A percentile compares a stretch with the other conserved stretches of the same genome.
Evolutionary conservation across 306 rosid species (phyloP).

Genomic region (Cicer arietinum): DNA sequence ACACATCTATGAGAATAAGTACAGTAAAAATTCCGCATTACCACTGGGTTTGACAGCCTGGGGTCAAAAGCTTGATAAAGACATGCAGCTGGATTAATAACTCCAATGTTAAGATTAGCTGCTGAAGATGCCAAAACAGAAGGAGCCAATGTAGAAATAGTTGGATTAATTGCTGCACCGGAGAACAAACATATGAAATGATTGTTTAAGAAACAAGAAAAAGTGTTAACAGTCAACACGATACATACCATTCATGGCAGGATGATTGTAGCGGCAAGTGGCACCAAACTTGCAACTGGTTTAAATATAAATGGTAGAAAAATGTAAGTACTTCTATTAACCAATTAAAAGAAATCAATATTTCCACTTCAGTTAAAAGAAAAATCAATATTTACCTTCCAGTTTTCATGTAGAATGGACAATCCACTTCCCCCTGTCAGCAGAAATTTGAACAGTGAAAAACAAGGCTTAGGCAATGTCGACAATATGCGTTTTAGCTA

Average conservation of each 20-base stretch:
- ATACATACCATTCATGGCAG: constrained; percentile 77
- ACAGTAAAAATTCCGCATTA: constrained; percentile 49
- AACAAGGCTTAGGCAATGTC: background rate
- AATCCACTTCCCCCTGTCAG: constrained; percentile 90
- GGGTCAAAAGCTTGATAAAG: constrained; percentile 79
- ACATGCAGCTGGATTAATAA: constrained; percentile 67
- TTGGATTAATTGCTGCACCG: constrained; percentile 65
- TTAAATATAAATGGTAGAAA: constrained; percentile 45
- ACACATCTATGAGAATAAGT: constrained; percentile 3
- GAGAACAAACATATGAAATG: constrained; percentile 37
- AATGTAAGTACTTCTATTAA: constrained; percentile 32
- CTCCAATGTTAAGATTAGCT: constrained; percentile 71
- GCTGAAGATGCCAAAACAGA: constrained; percentile 64
- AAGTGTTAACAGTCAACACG: constrained; percentile 40
- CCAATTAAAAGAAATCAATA: constrained; percentile 32
- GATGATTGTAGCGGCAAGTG: constrained; percentile 95
- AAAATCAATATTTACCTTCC: constrained; percentile 68
- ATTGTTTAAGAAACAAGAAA: constrained; percentile 36
- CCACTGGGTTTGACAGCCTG: constrained; percentile 73
- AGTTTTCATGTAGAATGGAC: constrained; percentile 99
- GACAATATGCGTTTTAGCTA: background rate
- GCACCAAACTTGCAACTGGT: constrained; percentile 93
- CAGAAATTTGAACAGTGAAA: constrained; percentile 45
- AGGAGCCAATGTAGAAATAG: constrained; percentile 62
- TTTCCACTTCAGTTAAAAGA: constrained; percentile 34